phyloP scores from a whole-genome alignment of 1,284 basidiomycete species.

The Puccinia coronata region DNA sequence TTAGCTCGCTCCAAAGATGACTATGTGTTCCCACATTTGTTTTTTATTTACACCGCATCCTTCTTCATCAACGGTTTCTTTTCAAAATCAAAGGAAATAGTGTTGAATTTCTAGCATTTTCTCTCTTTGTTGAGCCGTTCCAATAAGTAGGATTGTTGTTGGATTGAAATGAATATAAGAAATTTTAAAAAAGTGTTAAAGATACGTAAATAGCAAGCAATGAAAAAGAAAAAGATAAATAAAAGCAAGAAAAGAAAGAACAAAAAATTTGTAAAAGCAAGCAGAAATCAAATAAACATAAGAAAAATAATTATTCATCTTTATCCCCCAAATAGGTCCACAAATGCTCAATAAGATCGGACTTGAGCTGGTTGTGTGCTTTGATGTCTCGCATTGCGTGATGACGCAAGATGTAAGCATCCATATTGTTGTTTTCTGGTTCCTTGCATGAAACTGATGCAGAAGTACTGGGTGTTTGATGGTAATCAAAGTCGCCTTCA shows the following conservation, averaged over 20 bases:
- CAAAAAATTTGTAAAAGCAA: background rate
- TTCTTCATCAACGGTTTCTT: no score
- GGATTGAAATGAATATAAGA: background rate
- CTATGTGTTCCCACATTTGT: no score
- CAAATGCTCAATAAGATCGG: background rate
- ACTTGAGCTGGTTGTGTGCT: background rate
- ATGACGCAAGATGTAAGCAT: background rate
- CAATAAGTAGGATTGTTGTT: background rate
- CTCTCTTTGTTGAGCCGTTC: no score
- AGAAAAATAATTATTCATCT: background rate
- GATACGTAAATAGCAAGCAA: background rate
- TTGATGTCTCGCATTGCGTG: background rate
- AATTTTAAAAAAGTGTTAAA: background rate
- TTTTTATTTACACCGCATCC: no score
- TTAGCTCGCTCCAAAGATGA: background rate
- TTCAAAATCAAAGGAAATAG: no score
- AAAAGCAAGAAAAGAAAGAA: slow-evolving; percentile 7
- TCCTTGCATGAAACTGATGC: background rate
- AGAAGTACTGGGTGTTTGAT: background rate
- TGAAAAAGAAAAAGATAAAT: background rate
- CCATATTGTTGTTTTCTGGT: background rate
- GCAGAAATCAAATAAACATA: no score
- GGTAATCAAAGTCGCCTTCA: background rate
- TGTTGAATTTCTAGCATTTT: no score
- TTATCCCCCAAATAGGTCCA: background rate